Base-by-base conservation (phyloP, 768 basidiomycete genomes). In the Polyporus arcularius region DNA sequence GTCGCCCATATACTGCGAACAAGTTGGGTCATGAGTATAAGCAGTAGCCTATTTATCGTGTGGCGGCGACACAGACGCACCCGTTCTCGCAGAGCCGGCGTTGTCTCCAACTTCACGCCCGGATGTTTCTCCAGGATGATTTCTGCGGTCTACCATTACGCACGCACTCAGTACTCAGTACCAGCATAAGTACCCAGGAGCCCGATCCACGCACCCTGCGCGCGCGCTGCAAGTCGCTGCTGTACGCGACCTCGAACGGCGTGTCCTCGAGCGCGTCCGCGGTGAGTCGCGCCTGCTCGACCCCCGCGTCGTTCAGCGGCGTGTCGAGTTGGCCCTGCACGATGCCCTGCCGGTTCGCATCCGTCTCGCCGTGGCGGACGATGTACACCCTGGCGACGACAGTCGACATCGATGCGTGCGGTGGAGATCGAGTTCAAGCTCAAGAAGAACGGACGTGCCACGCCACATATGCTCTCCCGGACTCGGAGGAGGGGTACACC, bases 271-370 rank as follows among this genome's bases (percentile, higher is more conserved):
- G 73, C 43, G 79, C 81, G 61, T 79, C 73, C 1, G 82, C 88
- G 2, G 85, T 81, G 55, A 79, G 72, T 57, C 69, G 67, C 21
- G 88, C 88, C 71, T 94, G 90, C 55, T 75, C 74, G 49, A 79
- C 55, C 14, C 92, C 92, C 4, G 71, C 73, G 15, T 78, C 81
- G 65, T 92, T 92, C 68, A 94, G 78, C 42, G 72, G 63, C 7
- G 86, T 86, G 73, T 94, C 88, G 57, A 84, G 67, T 9, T 94
- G 92, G 42, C 92, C 92, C 76, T 94, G 91, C 47, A 90, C 81
- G 58, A 89, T 83, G 28, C 78, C 76, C 6, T 75, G 72, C 54
- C 78, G 74, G 72, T 92, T 92, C 68, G 81, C 85, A 43, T 85
- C 80, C 28, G 91, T 93, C 76, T 93, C 89, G 18, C 89, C 91